Percentiles rank a stretch among this genome's conserved stretches.
Conservation (phyloP, 441 rosid genomes). For the Pelargonium myrrhifolium region DNA sequence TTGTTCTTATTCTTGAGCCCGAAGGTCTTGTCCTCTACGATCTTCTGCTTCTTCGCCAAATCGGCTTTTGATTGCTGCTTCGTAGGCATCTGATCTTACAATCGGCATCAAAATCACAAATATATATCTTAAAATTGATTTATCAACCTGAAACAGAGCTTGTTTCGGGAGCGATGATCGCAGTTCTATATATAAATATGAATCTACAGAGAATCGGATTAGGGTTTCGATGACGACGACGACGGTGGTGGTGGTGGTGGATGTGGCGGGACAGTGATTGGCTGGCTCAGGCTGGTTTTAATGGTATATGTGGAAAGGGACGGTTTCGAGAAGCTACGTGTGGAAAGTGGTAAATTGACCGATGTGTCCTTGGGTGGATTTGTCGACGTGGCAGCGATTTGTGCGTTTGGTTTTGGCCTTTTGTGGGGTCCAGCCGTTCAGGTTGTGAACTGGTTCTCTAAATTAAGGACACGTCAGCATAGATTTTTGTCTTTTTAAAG, state of each 20-base stretch:
- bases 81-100: slow-evolving; percentile 56
- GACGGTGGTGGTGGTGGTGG: background rate
- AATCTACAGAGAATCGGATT: background rate
- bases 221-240: background rate
- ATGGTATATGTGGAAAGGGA: background rate
- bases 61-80: slow-evolving; percentile 69
- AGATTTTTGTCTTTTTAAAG: background rate
- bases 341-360: background rate
- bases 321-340: background rate
- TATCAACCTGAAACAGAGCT: background rate
- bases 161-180: background rate
- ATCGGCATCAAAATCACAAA: background rate
- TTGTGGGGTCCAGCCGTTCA: background rate
- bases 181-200: too few relatives aligned
- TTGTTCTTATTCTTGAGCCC: slow-evolving; percentile 91
- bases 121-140: too few relatives aligned
- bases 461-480: background rate
- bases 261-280: background rate
- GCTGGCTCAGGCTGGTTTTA: background rate
- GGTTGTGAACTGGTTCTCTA: background rate
- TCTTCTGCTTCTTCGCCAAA: slow-evolving; percentile 86
- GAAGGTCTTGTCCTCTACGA: slow-evolving; percentile 91
- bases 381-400: background rate
- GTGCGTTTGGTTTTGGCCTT: background rate
- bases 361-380: background rate